Conservation (phyloP, 2,329 filamentous ascomycete genomes). For the Sarocladiaceae sp. region DNA sequence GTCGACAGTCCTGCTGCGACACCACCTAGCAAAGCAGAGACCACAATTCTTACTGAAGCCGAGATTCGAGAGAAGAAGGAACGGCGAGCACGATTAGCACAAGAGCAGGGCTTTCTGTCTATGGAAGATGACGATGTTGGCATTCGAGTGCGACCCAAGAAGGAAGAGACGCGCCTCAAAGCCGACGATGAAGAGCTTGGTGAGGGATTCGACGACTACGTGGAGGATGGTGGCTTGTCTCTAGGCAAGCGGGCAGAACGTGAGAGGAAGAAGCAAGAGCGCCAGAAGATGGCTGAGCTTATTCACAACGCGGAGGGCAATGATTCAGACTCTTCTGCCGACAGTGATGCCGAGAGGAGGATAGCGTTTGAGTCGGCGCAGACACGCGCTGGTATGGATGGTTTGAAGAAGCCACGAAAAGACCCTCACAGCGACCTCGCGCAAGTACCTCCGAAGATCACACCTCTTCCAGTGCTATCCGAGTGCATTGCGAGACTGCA, state of each 20-base stretch:
- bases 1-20: conserved; percentile 47
- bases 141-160: conserved; percentile 44
- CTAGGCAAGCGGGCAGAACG: conserved; percentile 76
- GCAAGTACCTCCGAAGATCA: conserved; percentile 68
- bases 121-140: conserved; percentile 50
- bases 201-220: conserved; percentile 90
- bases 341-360: conserved; percentile 66
- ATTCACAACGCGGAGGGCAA: conserved; percentile 74
- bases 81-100: conserved; percentile 73
- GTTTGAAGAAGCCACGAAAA: conserved; percentile 44
- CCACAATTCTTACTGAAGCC: conserved; percentile 69
- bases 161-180: conserved; percentile 69
- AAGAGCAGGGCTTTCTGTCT: conserved; percentile 64
- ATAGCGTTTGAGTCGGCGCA: conserved; percentile 87
- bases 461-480: conserved; percentile 69
- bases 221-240: conserved; percentile 76
- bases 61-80: conserved; percentile 92
- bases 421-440: conserved; percentile 33
- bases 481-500: conserved; percentile 63
- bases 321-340: conserved; percentile 59
- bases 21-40: conserved; percentile 22
- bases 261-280: conserved; percentile 61
- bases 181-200: conserved; percentile 87
- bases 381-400: conserved; percentile 82
- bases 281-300: conserved; percentile 76